A percentile compares a stretch with the other conserved stretches of the same genome.
Conservation (phyloP, 2,329 filamentous ascomycete species). For the Phyllosticta citrichinensis region DNA sequence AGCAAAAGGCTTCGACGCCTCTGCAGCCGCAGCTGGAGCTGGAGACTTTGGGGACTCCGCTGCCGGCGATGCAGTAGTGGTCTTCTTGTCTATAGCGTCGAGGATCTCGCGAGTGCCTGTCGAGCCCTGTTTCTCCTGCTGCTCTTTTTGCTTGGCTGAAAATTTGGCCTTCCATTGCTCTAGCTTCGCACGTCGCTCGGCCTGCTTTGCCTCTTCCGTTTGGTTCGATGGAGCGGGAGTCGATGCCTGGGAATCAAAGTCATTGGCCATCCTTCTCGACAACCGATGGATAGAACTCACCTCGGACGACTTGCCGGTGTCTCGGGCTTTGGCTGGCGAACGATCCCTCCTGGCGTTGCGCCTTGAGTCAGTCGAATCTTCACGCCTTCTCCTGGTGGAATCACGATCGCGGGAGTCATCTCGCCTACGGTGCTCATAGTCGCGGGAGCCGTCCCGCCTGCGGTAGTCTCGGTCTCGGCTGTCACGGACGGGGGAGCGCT, state of each 20-base stretch:
- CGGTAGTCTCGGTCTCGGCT: slow-evolving; percentile 47
- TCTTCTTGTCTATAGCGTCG: slow-evolving; percentile 64
- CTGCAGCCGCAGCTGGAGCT: slow-evolving; percentile 13
- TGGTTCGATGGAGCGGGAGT: not conserved
- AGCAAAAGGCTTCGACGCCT: slow-evolving; percentile 46
- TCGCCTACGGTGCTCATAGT: slow-evolving; percentile 52
- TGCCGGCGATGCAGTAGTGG: slow-evolving; percentile 23
- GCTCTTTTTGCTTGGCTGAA: slow-evolving; percentile 67
- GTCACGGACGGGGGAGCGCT: slow-evolving; percentile 37
- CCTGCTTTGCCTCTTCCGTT: slow-evolving; percentile 59
- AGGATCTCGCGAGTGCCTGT: slow-evolving; percentile 45
- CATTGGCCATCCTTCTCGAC: not conserved
- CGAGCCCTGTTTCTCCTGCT: slow-evolving; percentile 40
- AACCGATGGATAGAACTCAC: not conserved
- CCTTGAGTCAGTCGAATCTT: slow-evolving; percentile 21
- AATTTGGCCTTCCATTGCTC: slow-evolving; percentile 49
- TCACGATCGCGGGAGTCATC: slow-evolving; percentile 41
- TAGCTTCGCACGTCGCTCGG: slow-evolving; percentile 49
- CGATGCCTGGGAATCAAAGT: not conserved
- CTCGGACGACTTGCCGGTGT: slow-evolving; percentile 1
- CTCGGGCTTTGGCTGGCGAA: slow-evolving; percentile 15
- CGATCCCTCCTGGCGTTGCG: slow-evolving; percentile 18
- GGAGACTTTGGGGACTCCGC: slow-evolving; percentile 19
- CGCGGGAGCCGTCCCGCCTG: slow-evolving; percentile 63
- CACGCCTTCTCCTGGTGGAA: not conserved